Base-by-base conservation (phyloP, 768 basidiomycete species). In the Mycena haematopus region DNA sequence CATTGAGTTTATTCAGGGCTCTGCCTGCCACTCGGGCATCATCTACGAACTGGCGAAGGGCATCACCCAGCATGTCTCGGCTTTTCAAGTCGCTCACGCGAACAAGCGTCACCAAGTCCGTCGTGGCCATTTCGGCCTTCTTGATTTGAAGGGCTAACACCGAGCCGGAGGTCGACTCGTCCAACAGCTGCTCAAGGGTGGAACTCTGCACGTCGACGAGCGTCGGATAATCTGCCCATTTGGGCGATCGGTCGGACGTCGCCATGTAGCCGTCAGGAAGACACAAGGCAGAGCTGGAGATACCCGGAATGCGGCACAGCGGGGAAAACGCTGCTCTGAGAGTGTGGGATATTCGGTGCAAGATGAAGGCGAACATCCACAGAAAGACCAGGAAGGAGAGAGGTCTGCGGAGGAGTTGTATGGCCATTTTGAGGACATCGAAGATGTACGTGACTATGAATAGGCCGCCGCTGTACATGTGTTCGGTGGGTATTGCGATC, bases 91-190 rank as follows among this genome's bases (percentile, higher is more conserved):
- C 77, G 71, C 91, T 93, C 62, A 82, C 74, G 17, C 80, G 80
- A 17, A 92, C 86, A 29, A 91, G 78, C 6, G 84, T 80, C 15
- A 84, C 76, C 54, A 93, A 78, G 70, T 93, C 91, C 24, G 74
- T 77, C 1, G 88, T 90, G 15, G 90, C 92, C 83, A 92, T 87
- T 67, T 92, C 88, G 15, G 90, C 87, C 72, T 86, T 88, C 74
- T 91, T 86, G 65, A 93, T 83, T 58, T 90, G 84, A 46, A 90
- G 70, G 6, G 89, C 84, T 38, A 93, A 71, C 6, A 79, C 79
- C 0, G 87, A 84, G 0, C 85, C 83, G 2, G 87, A 86, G 0
- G 82, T 78, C 0, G 86, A 79, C 49, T 86, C 84, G 51, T 84
- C 85, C 25, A 89, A 71, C 19, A 92, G 74, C 65, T 89, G 79